These are phyloP conservation scores for Xylaria polymorpha DNA, from an alignment of 2,329 filamentous ascomycete genomes.

Conservation along the genomic window DNA sequence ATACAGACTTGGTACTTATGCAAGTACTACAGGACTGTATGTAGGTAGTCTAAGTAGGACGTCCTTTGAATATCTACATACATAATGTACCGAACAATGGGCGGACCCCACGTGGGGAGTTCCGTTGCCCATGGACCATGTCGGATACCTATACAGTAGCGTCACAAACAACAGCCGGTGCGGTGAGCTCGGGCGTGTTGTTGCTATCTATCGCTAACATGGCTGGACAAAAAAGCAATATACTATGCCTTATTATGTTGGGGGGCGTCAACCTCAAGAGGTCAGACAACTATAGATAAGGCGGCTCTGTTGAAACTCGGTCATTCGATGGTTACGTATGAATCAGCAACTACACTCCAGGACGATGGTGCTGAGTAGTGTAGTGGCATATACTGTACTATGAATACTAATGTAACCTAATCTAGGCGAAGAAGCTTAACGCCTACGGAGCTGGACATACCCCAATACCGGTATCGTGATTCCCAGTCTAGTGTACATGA, in stretches of 20 bases:
- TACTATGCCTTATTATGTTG: background rate
- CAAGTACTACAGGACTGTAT: background rate
- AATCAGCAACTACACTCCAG: background rate
- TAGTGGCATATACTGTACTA: too few species aligned
- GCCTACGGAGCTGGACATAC: background rate
- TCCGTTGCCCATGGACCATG: constrained; percentile 17
- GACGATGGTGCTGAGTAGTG: background rate
- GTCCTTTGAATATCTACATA: background rate
- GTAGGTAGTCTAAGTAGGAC: too few species aligned
- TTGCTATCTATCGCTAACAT: background rate
- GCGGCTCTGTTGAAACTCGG: constrained; percentile 6
- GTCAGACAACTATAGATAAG: background rate
- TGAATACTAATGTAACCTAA: background rate
- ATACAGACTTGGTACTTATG: background rate
- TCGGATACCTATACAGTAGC: background rate
- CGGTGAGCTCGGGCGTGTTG: background rate
- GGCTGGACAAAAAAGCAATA: background rate
- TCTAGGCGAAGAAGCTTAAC: constrained; percentile 7
- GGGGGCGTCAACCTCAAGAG: background rate
- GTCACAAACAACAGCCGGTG: background rate
- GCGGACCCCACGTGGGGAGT: constrained; percentile 17
- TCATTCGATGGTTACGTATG: background rate
- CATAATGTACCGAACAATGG: constrained; percentile 13
- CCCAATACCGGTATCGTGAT: background rate
- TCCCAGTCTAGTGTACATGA: too few species aligned